Conservation (phyloP, 495 filamentous ascomycete genomes). For the Apodospora peruviana region DNA sequence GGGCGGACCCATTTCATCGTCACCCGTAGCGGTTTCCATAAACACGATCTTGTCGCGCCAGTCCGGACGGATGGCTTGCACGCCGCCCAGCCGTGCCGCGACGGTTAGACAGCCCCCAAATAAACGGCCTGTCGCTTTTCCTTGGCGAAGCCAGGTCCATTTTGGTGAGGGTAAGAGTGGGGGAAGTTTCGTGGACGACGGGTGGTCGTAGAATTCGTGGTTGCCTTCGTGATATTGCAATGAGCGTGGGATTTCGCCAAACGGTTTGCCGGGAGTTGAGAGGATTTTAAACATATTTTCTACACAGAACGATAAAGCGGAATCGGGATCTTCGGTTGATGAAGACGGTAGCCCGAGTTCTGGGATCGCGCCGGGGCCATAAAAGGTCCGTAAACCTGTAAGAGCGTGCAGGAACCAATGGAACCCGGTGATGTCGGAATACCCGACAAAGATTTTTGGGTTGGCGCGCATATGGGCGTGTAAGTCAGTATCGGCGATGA, state of each 20-base stretch:
- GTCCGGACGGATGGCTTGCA: constrained; percentile 15
- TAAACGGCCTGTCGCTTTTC: constrained; percentile 20
- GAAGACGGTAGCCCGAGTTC: constrained; percentile 21
- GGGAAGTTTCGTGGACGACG: background rate
- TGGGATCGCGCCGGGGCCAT: constrained; percentile 25
- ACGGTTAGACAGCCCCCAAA: constrained; percentile 28
- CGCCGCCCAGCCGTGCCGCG: constrained; percentile 22
- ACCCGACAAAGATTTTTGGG: constrained; percentile 32
- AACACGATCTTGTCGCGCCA: constrained; percentile 23
- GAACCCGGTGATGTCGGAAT: constrained; percentile 30
- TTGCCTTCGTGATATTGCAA: no score
- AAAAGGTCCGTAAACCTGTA: constrained; percentile 31
- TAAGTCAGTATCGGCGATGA: constrained; percentile 19
- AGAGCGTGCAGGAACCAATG: constrained; percentile 26
- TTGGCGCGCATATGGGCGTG: constrained; percentile 20
- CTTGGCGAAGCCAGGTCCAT: constrained; percentile 20
- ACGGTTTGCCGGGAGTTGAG: background rate
- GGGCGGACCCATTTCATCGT: constrained; percentile 10
- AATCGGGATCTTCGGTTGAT: constrained; percentile 5
- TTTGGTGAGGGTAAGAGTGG: constrained; percentile 6
- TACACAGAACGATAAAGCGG: background rate
- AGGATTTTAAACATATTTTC: background rate
- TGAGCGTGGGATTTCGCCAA: background rate
- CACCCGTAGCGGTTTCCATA: constrained; percentile 23
- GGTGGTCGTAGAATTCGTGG: background rate